Base-by-base conservation (phyloP, 306 rosid species). In the Alnus glutinosa region DNA sequence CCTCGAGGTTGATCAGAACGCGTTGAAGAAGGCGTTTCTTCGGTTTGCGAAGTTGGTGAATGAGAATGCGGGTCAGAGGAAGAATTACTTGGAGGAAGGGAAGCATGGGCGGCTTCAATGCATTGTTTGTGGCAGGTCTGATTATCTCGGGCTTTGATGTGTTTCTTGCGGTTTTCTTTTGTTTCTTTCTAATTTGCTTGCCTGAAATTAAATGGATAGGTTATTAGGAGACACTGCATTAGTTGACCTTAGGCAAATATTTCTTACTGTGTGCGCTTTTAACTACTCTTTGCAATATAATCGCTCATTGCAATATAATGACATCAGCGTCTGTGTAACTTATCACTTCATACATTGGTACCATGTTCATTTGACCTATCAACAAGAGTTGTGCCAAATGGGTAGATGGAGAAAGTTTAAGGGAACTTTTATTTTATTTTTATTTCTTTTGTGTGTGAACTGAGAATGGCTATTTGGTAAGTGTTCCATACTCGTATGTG, bases 91-190 rank as follows among this genome's bases (percentile, higher is more conserved):
- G 77, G 96, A 90, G 86, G 86, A 96, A 32, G 97, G 96, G 51
- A 93, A 91, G 79, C 89, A 84, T 34, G 94, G 92, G 9, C 90
- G 90, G 59, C 90, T 93, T 81, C 96, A 79, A 28, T 96, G 99
- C 73, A 55, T 87, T 83, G 99, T 91, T 78, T 96, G 99, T 72
- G 82, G 85, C 92, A 96, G 99, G 99, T 93, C 81, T 84, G 89
- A 51, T 82, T 71, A 58, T 73, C 18, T 74, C 80, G 74, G 49
- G 73, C 74, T 12, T 87, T 49, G 68, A 57, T 79, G 15, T 80
- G 54, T 34, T 51, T 80, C 12, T 39, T 54, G 58, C 34, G 30
- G 7, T 73, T 39, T 19, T 59, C 64, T 48, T 36, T 46, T 48
- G 12, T 58, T 69, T 61, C 39, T 42, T 61, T 74, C 23, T 0